Evolutionary conservation across 768 basidiomycete species (phyloP), one percentile per base, ranked within the genome.

Genomic region (Termitomyces sp.): DNA sequence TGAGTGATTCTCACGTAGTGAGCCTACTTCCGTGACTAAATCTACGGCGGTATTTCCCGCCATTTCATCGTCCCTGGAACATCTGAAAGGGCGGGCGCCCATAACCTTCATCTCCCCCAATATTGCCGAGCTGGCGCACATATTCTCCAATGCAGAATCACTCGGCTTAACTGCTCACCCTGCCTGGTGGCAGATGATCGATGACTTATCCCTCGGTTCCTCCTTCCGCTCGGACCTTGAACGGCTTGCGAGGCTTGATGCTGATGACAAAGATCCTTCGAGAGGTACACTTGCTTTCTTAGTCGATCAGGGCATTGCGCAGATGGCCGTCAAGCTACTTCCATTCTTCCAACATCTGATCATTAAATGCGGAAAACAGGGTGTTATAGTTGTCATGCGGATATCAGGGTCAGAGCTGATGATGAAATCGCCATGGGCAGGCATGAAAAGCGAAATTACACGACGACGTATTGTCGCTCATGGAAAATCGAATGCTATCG

Each of bases 1-100:
- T 3, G 34, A 36, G 24, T 50, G 49, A 36, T 22, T 36, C 22
- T 37, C 14, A 36, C 9, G 20, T 24, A 92, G 90, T 69, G 97
- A 99, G 71, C 96, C 97, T 1, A 98, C 97, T 1, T 97, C 94
- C 0, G 78, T 88, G n/a, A 72, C 79, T 46, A 98, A 98, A 73
- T 86, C 90, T 0, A 74, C 76, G 1, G 74, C 78, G 2, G 84
- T 98, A 58, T 67, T 97, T 5, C 79, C 85, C 0, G 85, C 90
- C 0, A 70, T 90, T 50, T 67, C 72, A 4, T 70, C 76, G 14
- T 74, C 72, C 7, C 60, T 76, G 46, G 66, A 67, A 44, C 58
- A 58, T 18, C 55, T 56, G 22, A 47, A 58, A 16, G 56, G 61
- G 7, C 64, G 62, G 46, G 66, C 85, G 4, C 82, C 85, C 2